These are phyloP conservation scores for Leccinum disarticulatum DNA, from an alignment of 768 basidiomycete species.

Conservation along the genomic window DNA sequence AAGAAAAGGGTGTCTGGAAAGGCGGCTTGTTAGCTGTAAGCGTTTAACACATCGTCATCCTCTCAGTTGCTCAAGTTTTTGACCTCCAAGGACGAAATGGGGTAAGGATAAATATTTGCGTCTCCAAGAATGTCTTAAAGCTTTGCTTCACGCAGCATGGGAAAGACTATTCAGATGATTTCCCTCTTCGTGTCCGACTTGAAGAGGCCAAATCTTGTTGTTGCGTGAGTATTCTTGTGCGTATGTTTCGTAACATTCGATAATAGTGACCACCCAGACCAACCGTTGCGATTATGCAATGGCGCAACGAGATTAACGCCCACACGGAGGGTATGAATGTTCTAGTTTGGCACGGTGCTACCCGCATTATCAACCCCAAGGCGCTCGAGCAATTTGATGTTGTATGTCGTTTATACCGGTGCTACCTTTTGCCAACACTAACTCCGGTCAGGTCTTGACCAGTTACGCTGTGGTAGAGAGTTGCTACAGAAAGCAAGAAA, in stretches of 20 bases:
- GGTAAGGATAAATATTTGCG: conserved; percentile 45
- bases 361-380: conserved; percentile 62
- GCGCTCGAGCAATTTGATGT: conserved; percentile 86
- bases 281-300: conserved; percentile 66
- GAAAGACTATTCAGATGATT: conserved; percentile 96
- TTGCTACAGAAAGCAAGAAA: conserved; percentile 89
- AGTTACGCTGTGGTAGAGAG: conserved; percentile 90
- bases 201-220: conserved; percentile 82
- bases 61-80: conserved; percentile 8
- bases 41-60: conserved; percentile 10
- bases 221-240: conserved; percentile 63
- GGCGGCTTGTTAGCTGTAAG: conserved; percentile 92
- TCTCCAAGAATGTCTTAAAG: conserved; percentile 6
- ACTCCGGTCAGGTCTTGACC: conserved; percentile 63
- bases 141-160: conserved; percentile 57
- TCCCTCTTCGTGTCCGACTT: conserved; percentile 80
- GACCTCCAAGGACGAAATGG: conserved; percentile 77
- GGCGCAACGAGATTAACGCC: conserved; percentile 89
- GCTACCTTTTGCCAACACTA: background rate
- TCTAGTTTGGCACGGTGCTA: conserved; percentile 88
- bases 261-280: conserved; percentile 32
- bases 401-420: conserved; percentile 41
- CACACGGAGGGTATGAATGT: conserved; percentile 86
- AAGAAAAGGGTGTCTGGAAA: conserved; percentile 83
- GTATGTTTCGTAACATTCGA: background rate